Percentiles rank a stretch among this genome's conserved stretches.
Evolutionary conservation across 2,329 filamentous ascomycete genomes (phyloP).

Genomic region (Aureobasidium namibiae): DNA sequence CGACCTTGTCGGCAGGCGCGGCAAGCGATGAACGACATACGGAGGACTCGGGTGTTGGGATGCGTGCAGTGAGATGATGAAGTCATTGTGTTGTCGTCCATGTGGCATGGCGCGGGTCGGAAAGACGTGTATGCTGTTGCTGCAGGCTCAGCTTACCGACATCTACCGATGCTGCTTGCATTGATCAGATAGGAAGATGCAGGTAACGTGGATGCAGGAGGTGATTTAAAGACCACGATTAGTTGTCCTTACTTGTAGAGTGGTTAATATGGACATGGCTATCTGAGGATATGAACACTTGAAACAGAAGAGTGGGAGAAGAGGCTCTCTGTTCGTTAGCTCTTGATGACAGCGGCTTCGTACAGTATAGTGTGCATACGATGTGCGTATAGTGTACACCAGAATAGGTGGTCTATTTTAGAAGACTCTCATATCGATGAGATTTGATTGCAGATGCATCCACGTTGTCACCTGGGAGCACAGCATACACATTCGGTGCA

Average conservation of each 20-base stretch:
- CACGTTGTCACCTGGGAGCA: not conserved
- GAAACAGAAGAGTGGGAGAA: not conserved
- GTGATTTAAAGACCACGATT: not conserved
- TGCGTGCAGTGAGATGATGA: too few relatives aligned
- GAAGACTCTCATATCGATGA: not conserved
- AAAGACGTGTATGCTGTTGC: not conserved
- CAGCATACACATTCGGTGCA: not conserved
- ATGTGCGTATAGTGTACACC: not conserved
- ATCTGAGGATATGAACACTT: not conserved
- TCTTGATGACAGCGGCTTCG: not conserved
- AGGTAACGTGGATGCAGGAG: not conserved
- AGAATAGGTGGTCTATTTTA: not conserved
- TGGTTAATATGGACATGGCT: not conserved
- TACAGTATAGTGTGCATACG: too few relatives aligned
- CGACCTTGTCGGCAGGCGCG: too few relatives aligned
- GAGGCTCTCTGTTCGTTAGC: not conserved
- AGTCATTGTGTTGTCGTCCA: not conserved
- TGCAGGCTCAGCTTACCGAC: not conserved
- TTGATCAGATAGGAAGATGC: not conserved
- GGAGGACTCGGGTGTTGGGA: too few relatives aligned
- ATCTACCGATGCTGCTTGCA: not conserved
- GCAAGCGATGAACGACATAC: not conserved
- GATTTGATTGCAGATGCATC: not conserved
- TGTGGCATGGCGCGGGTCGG: not conserved
- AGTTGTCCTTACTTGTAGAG: not conserved